phyloP scores from a whole-genome alignment of 768 basidiomycete species.

The Serendipita sp. region DNA sequence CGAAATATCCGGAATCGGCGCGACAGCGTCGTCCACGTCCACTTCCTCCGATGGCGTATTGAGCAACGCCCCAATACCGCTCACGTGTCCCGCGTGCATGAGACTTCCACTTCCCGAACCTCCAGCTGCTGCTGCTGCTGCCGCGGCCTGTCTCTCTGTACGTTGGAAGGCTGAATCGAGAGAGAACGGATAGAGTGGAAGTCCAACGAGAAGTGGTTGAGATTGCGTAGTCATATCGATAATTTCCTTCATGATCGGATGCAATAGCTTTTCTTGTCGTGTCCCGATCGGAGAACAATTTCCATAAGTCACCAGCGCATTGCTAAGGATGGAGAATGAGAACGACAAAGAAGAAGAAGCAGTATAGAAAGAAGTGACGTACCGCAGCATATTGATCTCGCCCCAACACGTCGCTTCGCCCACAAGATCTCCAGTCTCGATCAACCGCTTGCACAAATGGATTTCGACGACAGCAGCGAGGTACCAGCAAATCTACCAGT shows the following conservation, averaged over 20 bases:
- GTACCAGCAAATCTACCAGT: constrained; percentile 65
- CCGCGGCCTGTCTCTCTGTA: not conserved
- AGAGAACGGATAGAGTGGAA: constrained; percentile 27
- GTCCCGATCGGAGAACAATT: constrained; percentile 65
- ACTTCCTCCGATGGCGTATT: not conserved
- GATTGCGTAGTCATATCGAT: constrained; percentile 68
- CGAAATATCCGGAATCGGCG: not conserved
- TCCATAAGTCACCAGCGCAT: constrained; percentile 74
- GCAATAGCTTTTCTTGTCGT: constrained; percentile 68
- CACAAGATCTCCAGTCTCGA: constrained; percentile 60
- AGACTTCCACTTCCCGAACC: not conserved
- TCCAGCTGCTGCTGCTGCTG: not conserved
- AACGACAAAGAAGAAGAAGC: not conserved
- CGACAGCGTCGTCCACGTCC: not conserved
- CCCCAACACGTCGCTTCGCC: constrained; percentile 71
- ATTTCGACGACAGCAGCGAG: constrained; percentile 76
- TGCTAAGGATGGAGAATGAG: constrained; percentile 26
- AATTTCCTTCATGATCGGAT: constrained; percentile 73
- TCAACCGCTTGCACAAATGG: constrained; percentile 72
- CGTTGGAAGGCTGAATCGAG: not conserved
- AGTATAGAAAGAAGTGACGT: constrained; percentile 11
- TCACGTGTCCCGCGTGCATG: not conserved
- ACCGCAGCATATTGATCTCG: constrained; percentile 74
- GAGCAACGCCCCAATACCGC: not conserved
- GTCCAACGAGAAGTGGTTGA: constrained; percentile 61